Base-by-base conservation (phyloP, 352 stramenopile species). In the Peronospora belbahrii region DNA sequence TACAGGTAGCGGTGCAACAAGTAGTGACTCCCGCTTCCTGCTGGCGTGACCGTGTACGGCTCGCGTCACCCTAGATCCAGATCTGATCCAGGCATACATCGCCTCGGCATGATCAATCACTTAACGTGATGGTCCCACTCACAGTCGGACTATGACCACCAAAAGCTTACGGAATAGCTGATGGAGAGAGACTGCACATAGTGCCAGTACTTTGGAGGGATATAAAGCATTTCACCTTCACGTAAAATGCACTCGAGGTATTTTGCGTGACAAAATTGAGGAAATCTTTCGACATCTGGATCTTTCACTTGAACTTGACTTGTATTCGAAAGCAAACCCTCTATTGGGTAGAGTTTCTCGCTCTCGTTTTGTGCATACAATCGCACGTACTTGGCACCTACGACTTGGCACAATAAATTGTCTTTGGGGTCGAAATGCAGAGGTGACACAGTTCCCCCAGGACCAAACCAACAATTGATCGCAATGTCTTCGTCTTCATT, bases 381-480 rank as follows among this genome's bases (percentile, higher is more conserved):
- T 0, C 82, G 65, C 5, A 96, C 48, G 51, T 94, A 91, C 45
- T 95, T 95, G 30, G 57, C 38, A 0, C 83, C 85, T 3, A 93
- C 69, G 22, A 94, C 80, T 48, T 96, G 86, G 20, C 81, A 92
- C 0, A 96, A 65, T 22, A 95, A 44, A 42, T 96, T 96, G 61
- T 96, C 85, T 51, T 89, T 89, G 6, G 77, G 83, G 32, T 96
- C 86, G 40, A 86, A 92, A 53, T 96, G 86, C 42, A 94, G 55
- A 10, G 86, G 86, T 4, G 85, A 95, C 4, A 94, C 66, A 0
- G 86, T 96, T 11, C 65, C 65, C 2, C 52, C 42, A 0, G 86
- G 86, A 8, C 86, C 86, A 27, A 95, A 91, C 85, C 86, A 96
- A 18, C 80, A 77, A 46, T 96, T 94, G 15, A 88, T 57, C 0